A percentile compares a stretch with the other conserved stretches of the same genome.
Conservation (phyloP, 2,329 filamentous ascomycete species). For the Coniochaeta sp. region DNA sequence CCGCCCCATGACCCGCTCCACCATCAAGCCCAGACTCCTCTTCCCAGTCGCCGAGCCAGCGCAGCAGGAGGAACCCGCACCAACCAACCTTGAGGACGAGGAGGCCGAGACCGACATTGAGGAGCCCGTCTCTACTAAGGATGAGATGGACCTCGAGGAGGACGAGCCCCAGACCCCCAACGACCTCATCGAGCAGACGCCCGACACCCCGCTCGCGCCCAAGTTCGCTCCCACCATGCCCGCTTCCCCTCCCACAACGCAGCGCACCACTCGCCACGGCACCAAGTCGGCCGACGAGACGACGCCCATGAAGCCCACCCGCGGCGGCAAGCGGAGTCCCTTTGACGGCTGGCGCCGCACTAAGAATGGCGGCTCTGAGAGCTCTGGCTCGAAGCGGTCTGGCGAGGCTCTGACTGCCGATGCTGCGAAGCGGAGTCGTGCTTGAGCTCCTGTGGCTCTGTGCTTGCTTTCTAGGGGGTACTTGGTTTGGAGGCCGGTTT, state of each 20-base stretch:
- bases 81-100: slow-evolving; percentile 42
- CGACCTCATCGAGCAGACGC: slow-evolving; percentile 26
- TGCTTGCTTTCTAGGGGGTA: slow-evolving; percentile 2
- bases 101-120: slow-evolving; percentile 55
- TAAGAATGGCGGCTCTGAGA: slow-evolving; percentile 41
- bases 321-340: slow-evolving; percentile 38
- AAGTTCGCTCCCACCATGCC: slow-evolving; percentile 41
- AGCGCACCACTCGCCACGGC: slow-evolving; percentile 49
- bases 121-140: slow-evolving; percentile 31
- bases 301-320: slow-evolving; percentile 32
- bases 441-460: slow-evolving; percentile 8
- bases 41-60: slow-evolving; percentile 45
- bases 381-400: slow-evolving; percentile 35
- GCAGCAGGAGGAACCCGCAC: slow-evolving; percentile 23
- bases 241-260: slow-evolving; percentile 53
- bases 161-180: slow-evolving; percentile 28
- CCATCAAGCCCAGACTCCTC: slow-evolving; percentile 64
- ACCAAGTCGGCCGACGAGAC: slow-evolving; percentile 39
- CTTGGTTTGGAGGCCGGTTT: slow-evolving; percentile 4
- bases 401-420: slow-evolving; percentile 27
- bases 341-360: slow-evolving; percentile 65
- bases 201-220: slow-evolving; percentile 47
- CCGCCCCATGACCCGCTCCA: slow-evolving; percentile 55
- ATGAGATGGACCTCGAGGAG: slow-evolving; percentile 17
- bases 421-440: slow-evolving; percentile 31